Evolutionary conservation across 768 basidiomycete genomes (phyloP).

Genomic region (Tylopilus subfusipes): DNA sequence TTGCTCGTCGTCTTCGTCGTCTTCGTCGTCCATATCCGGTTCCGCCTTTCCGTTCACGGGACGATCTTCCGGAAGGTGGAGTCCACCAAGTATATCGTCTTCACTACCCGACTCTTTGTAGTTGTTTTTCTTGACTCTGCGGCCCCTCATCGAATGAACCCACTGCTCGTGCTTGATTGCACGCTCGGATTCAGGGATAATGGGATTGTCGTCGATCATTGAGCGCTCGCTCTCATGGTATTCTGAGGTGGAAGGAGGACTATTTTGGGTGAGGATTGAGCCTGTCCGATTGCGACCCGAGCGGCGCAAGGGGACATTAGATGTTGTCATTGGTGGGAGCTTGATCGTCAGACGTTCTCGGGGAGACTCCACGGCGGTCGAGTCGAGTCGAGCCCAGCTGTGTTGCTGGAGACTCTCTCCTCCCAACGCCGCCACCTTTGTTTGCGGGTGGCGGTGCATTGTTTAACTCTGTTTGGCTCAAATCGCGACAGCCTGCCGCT

Average conservation of each 20-base stretch:
- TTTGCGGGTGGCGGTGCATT: slow-evolving; percentile 31
- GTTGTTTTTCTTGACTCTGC: slow-evolving; percentile 35
- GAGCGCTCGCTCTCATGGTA: slow-evolving; percentile 35
- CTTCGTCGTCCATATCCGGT: slow-evolving; percentile 27
- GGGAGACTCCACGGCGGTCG: slow-evolving; percentile 26
- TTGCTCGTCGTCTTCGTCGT: slow-evolving; percentile 31
- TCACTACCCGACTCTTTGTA: slow-evolving; percentile 49
- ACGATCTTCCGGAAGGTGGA: slow-evolving; percentile 4
- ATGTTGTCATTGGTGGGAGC: slow-evolving; percentile 19
- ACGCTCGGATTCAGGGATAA: slow-evolving; percentile 1
- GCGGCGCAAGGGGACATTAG: slow-evolving; percentile 20
- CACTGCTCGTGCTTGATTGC: slow-evolving; percentile 6
- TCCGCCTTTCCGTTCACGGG: slow-evolving; percentile 21
- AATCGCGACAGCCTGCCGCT: slow-evolving; percentile 13
- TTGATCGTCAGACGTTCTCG: slow-evolving; percentile 22
- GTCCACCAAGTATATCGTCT: slow-evolving; percentile 31
- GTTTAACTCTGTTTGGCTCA: slow-evolving; percentile 28
- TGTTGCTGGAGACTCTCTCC: slow-evolving; percentile 19
- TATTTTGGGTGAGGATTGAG: slow-evolving; percentile 22
- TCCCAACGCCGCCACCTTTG: slow-evolving; percentile 27
- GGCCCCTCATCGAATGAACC: slow-evolving; percentile 37
- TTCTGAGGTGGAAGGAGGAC: slow-evolving; percentile 30
- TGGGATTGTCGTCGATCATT: slow-evolving; percentile 24
- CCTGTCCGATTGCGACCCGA: slow-evolving; percentile 23
- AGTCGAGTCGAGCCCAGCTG: slow-evolving; percentile 8